Evolutionary conservation across 305 asterid species (phyloP), one percentile per base, ranked within the genome.

Genomic region (Withania somnifera): DNA sequence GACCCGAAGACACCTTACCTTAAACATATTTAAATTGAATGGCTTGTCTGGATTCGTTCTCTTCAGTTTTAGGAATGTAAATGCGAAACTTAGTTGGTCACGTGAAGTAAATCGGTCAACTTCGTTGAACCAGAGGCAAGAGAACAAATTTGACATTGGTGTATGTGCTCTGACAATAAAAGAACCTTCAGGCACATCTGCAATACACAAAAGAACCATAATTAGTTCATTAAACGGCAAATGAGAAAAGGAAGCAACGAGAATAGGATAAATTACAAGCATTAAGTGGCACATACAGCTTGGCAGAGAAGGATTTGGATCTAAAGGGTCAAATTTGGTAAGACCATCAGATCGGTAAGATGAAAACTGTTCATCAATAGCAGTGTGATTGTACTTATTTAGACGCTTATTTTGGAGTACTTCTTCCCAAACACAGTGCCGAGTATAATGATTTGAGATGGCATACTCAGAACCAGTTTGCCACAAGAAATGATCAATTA

Each of bases 341-440:
- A 95, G 97, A 77, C 99, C 99, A 80, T 95, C 99, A 63, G 93
- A 90, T 85, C 87, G 96, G 86, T 95, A 95, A 47, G 88, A 80
- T 83, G 87, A 86, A 82, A 93, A 93, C 89, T 93, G 98, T 83
- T 95, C 95, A 71, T 95, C 97, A 71, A 93, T 91, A 80, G 92
- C 93, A 15, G 95, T 79, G 86, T 89, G 97, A 83, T 92, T 90
- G 87, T 92, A 95, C 92, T 95, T 95, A 84, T 93, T 92, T 66
- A 95, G 88, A 86, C 94, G 89, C 86, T 95, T 95, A 85, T 95
- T 95, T 82, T 95, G 99, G 86, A 93, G 85, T 34, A 93, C 97
- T 86, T 95, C 99, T 78, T 95, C 98, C 98, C 97, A 93, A 75
- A 95, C 98, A 85, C 99, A 95, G 80, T 91, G 99, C 82, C 97